Percentiles rank a stretch among this genome's conserved stretches.
These are phyloP conservation scores for Corymbia calophylla DNA, from an alignment of 441 rosid genomes.

Conservation along the genomic window DNA sequence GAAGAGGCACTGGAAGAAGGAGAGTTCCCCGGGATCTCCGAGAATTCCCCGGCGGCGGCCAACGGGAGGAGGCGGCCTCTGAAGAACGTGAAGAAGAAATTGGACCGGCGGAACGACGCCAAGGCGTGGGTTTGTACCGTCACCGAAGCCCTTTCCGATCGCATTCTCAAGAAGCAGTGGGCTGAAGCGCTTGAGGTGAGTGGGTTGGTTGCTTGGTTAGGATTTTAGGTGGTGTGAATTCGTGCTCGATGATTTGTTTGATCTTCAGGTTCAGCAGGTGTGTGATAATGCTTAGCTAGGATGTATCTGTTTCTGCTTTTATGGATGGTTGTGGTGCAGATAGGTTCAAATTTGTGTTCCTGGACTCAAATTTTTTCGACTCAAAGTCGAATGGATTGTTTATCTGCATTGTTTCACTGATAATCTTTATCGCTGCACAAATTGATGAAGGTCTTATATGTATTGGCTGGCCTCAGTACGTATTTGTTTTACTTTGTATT, in stretches of 20 bases:
- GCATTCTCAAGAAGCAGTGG: constrained; percentile 73
- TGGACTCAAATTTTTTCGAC: not conserved
- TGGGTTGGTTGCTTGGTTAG: not conserved
- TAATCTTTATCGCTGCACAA: not conserved
- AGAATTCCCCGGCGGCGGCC: constrained; percentile 1
- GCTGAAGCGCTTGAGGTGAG: constrained; percentile 68
- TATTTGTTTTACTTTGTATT: not conserved
- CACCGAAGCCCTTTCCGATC: constrained; percentile 67
- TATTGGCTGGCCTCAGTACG: not conserved
- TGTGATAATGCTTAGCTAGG: not conserved
- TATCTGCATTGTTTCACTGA: not conserved
- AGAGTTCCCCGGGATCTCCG: constrained; percentile 59
- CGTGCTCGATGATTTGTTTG: not conserved
- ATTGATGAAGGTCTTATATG: not conserved
- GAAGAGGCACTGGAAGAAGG: constrained; percentile 78
- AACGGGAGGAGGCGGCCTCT: constrained; percentile 31
- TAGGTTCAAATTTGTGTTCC: not conserved
- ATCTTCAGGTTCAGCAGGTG: not conserved
- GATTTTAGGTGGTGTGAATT: not conserved
- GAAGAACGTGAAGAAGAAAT: constrained; percentile 72
- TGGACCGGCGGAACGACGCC: constrained; percentile 50
- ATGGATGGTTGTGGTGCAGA: not conserved
- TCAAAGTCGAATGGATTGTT: not conserved
- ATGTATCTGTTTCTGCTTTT: not conserved
- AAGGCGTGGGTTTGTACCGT: constrained; percentile 72